Percentiles rank a stretch among this genome's conserved stretches.
phyloP scores from a whole-genome alignment of 306 rosid species.

The Dryas octopetala region DNA sequence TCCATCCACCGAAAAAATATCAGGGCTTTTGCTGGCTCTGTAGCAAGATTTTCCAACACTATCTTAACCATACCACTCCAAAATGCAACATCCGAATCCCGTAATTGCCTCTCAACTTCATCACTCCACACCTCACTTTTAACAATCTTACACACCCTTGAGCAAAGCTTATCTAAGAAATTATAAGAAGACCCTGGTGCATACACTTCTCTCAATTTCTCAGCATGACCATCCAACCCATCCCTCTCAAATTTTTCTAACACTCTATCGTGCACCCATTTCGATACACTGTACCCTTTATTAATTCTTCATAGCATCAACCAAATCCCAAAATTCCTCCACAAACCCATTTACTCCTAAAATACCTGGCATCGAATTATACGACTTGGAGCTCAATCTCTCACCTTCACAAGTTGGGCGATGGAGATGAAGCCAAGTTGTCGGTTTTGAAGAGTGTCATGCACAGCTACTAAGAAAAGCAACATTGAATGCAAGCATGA shows the following conservation, averaged over 20 bases:
- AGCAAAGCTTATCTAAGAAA: conserved; percentile 37
- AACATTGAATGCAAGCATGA: too few relatives aligned
- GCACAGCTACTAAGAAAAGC: too few relatives aligned
- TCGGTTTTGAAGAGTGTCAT: too few relatives aligned
- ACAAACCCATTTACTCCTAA: conserved; percentile 52
- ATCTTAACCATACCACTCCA: conserved; percentile 40
- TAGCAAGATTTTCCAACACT: conserved; percentile 49
- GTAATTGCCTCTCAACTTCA: conserved; percentile 53
- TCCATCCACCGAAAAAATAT: conserved; percentile 82
- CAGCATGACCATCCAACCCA: conserved; percentile 47
- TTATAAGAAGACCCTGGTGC: conserved; percentile 45
- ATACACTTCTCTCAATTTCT: conserved; percentile 51
- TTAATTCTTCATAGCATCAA: conserved; percentile 51
- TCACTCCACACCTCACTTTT: conserved; percentile 63
- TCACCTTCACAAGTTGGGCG: conserved; percentile 17
- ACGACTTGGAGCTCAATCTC: conserved; percentile 63
- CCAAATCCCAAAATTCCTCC: conserved; percentile 70
- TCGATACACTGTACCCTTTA: conserved; percentile 64
- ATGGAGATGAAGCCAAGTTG: too few relatives aligned
- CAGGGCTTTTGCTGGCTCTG: conserved; percentile 60
- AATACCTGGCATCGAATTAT: conserved; percentile 56
- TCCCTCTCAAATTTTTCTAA: conserved; percentile 46
- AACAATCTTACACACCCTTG: conserved; percentile 51
- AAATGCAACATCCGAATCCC: conserved; percentile 45
- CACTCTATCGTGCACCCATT: conserved; percentile 38